Percentiles rank a stretch among this genome's conserved stretches.
Evolutionary conservation across 495 filamentous ascomycete genomes (phyloP).

Genomic region (Umbilicaria muhlenbergii): DNA sequence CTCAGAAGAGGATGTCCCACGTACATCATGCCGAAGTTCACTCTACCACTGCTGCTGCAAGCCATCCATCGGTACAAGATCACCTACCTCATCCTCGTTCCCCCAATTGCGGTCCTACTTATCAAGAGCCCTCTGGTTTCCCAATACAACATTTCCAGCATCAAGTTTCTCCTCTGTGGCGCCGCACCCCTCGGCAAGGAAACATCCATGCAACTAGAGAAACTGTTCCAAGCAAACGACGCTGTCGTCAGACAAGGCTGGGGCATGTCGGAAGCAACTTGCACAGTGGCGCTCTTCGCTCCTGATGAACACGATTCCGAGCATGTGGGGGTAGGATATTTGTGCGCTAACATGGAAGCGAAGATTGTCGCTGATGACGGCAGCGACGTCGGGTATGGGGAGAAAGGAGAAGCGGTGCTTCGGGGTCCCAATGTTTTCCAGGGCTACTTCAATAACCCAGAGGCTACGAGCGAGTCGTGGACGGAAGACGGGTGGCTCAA

Average conservation of each 20-base stretch:
- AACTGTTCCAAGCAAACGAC: no score
- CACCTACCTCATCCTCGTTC: constrained; percentile 33
- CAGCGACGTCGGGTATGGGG: neutral
- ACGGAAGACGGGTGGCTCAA: constrained; percentile 66
- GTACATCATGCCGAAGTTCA: constrained; percentile 37
- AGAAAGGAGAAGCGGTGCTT: constrained; percentile 17
- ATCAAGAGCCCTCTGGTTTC: constrained; percentile 32
- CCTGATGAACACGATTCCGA: no score
- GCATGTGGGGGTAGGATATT: no score
- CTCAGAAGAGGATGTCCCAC: constrained; percentile 24
- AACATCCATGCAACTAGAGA: no score
- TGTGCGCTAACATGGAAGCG: no score
- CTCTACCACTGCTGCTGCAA: constrained; percentile 25
- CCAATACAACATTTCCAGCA: constrained; percentile 19
- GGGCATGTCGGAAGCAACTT: no score
- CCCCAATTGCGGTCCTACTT: constrained; percentile 33
- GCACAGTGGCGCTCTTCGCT: no score
- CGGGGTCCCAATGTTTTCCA: constrained; percentile 51
- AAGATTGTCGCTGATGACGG: no score
- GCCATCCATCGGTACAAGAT: constrained; percentile 26
- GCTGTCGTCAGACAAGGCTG: no score
- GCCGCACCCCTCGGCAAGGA: constrained; percentile 11
- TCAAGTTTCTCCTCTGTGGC: constrained; percentile 2
- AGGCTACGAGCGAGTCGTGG: constrained; percentile 47
- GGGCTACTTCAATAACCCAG: constrained; percentile 58